Evolutionary conservation across 164 flowering plant genomes (phyloP).

Genomic region (Pachysandra terminalis): DNA sequence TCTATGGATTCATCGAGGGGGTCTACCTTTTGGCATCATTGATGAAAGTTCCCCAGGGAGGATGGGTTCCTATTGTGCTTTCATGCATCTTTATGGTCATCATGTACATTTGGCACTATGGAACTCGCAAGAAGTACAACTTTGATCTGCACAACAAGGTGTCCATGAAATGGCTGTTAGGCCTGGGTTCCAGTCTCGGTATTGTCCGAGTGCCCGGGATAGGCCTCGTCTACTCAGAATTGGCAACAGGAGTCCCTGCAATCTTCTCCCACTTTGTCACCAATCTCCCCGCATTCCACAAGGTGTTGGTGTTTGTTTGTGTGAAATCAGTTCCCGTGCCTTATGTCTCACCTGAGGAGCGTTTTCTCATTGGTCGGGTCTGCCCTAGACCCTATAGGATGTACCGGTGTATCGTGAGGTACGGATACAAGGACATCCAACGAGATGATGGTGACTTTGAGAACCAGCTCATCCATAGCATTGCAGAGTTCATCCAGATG

Average conservation of each 20-base stretch:
- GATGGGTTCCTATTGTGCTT: constrained; percentile 82
- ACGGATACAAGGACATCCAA: constrained; percentile 83
- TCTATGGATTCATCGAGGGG: constrained; percentile 66
- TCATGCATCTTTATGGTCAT: constrained; percentile 58
- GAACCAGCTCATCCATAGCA: constrained; percentile 66
- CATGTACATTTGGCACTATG: constrained; percentile 87
- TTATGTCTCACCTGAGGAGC: constrained; percentile 74
- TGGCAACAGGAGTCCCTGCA: constrained; percentile 85
- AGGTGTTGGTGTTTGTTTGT: constrained; percentile 81
- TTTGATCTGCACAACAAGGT: constrained; percentile 86
- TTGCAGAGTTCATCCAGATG: constrained; percentile 88
- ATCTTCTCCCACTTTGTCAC: constrained; percentile 90
- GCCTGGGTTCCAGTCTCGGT: constrained; percentile 85
- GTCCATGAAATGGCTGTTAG: constrained; percentile 76
- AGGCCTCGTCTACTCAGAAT: constrained; percentile 83
- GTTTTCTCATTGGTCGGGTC: constrained; percentile 79
- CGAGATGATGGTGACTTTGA: constrained; percentile 80
- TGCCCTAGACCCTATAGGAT: constrained; percentile 84
- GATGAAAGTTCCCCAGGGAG: constrained; percentile 76
- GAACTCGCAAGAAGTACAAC: constrained; percentile 72
- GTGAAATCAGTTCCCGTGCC: constrained; percentile 92
- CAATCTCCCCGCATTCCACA: constrained; percentile 88
- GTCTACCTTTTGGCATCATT: constrained; percentile 66
- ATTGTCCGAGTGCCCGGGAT: constrained; percentile 93
- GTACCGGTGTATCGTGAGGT: constrained; percentile 88